Base-by-base conservation (phyloP, 2,329 filamentous ascomycete genomes). In the Cyclaneusma minus region DNA sequence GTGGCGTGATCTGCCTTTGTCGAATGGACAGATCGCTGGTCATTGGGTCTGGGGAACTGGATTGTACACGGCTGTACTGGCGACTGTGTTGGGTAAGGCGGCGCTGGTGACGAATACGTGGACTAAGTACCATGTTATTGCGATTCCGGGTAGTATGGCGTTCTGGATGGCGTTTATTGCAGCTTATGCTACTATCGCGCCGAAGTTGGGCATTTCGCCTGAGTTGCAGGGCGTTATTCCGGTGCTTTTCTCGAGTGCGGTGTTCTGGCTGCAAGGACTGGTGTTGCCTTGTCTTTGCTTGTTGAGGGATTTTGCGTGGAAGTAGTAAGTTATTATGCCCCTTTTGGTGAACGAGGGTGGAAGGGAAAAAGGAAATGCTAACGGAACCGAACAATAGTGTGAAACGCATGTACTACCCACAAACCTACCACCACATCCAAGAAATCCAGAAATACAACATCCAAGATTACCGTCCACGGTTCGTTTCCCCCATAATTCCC, bases 361-460 rank as follows among this genome's bases (percentile, higher is more conserved):
- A 10, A 22, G n/a, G n/a, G 6, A 23, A 2, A 7, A 7, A 6
- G 4, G 11, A 14, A n/a, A 23, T 27, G 27, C 37, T 45, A 37
- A 47, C 32, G 21, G 9, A 16, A n/a, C n/a, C 8, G 20, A 14
- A 27, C 27, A 28, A 19, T 22, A 58, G 55, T 42, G 74, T 71
- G 34, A 94, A 93, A 62, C 70, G 89, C 38, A 94, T 98, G 84
- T 98, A 95, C 57, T 77, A 75, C 40, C 89, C 89, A 13, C 80
- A 94, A 55, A 74, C 82, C 22, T 98, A 98, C 47, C 89, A 98
- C 43, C 89, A 98, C 51, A 89, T 98, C 36, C 89, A 98, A 54
- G 89, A 98, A 58, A 98, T 98, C 41, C 89, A 98, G 54, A 98
- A 98, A 57, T 98, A 95, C 59, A 98, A 98, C 44, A 93, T 98